Conservation (phyloP, 225 moss, liverwort and hornwort species). For the Pseudisothecium myosuroides region DNA sequence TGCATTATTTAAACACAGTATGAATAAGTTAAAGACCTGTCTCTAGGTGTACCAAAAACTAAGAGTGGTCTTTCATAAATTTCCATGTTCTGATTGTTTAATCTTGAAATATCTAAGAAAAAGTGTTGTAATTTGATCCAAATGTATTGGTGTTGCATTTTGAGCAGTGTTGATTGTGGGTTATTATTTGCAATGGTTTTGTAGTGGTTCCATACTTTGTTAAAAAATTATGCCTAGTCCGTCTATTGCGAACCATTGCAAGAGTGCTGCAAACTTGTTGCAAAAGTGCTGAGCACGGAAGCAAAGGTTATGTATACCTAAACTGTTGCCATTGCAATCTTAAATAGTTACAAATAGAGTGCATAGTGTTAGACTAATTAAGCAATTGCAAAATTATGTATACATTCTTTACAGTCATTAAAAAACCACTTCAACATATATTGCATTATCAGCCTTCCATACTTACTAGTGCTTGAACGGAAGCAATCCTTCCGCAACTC, state of each 20-base stretch:
- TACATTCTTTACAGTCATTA: too few relatives aligned
- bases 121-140: neutral
- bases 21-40: too few relatives aligned
- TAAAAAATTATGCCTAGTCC: too few relatives aligned
- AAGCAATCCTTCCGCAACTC: too few relatives aligned
- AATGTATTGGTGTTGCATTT: neutral
- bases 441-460: neutral
- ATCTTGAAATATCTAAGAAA: neutral
- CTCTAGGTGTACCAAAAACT: neutral
- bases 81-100: neutral
- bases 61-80: accelerated
- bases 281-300: neutral
- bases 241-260: neutral
- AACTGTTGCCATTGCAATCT: neutral
- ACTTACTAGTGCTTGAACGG: neutral
- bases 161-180: too few relatives aligned
- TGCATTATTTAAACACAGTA: neutral
- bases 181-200: neutral
- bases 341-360: neutral
- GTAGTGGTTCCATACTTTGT: neutral
- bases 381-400: neutral
- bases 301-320: too few relatives aligned
- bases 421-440: neutral
- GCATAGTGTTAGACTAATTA: too few relatives aligned
- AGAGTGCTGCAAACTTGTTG: too few relatives aligned